A percentile compares a stretch with the other conserved stretches of the same genome.
Evolutionary conservation across 257 asterid genomes (phyloP).

Genomic region (Penstemon barbatus): DNA sequence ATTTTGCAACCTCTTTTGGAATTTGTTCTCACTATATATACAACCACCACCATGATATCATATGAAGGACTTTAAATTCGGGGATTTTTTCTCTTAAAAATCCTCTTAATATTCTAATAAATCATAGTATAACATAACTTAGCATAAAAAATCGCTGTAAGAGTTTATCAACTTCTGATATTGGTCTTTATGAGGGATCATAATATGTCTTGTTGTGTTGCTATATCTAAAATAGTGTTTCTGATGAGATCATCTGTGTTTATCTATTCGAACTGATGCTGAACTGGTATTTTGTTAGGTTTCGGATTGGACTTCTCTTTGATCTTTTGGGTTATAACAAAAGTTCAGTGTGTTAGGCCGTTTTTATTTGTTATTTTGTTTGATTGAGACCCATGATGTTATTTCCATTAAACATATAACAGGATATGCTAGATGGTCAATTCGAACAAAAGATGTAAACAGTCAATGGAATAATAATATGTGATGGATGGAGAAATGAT

Average conservation of each 20-base stretch:
- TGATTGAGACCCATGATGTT: slow-evolving; percentile 7
- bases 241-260: not conserved
- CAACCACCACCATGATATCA: too few relatives aligned
- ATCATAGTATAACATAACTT: not conserved
- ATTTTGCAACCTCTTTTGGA: too few relatives aligned
- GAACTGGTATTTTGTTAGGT: slow-evolving; percentile 3
- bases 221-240: not conserved
- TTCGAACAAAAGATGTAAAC: not conserved
- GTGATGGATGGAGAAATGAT: not conserved
- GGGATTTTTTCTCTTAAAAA: too few relatives aligned
- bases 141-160: not conserved
- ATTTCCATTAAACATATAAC: not conserved
- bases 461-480: not conserved
- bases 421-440: not conserved
- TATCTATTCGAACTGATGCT: not conserved
- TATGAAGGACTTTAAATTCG: too few relatives aligned
- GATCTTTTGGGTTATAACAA: not conserved
- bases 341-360: not conserved
- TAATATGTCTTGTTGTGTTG: slow-evolving; percentile 1
- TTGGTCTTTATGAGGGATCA: not conserved
- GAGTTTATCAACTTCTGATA: not conserved
- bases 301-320: not conserved
- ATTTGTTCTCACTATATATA: too few relatives aligned
- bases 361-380: not conserved
- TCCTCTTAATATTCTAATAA: too few relatives aligned